phyloP scores from a whole-genome alignment of 371 early-diverging fungal genomes.

The Mucor mucedo region DNA sequence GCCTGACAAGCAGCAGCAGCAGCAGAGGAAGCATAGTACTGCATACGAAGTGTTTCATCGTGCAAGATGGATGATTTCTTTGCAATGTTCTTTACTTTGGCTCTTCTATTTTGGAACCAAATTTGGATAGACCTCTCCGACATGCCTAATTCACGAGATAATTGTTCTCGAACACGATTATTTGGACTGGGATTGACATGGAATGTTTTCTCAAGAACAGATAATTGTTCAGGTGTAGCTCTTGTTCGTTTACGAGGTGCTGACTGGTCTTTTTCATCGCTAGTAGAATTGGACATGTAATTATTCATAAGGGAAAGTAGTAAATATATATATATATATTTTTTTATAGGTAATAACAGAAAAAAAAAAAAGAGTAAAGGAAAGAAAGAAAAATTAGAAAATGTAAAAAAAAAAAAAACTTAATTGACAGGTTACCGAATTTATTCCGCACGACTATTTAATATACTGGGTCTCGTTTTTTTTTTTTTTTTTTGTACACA shows the following conservation, averaged over 20 bases:
- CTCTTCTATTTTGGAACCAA: conserved; percentile 98
- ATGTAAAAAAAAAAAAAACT: conserved; percentile 9
- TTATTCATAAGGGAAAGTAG: not conserved
- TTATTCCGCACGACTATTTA: conserved; percentile 9
- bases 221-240: conserved; percentile 70
- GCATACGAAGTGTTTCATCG: conserved; percentile 45
- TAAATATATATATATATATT: conserved; percentile 1
- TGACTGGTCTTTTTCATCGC: not conserved
- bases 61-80: conserved; percentile 52
- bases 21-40: conserved; percentile 34
- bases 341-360: not conserved
- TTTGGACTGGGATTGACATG: conserved; percentile 69
- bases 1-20: conserved; percentile 37
- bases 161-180: conserved; percentile 75
- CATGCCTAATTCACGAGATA: conserved; percentile 86
- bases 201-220: conserved; percentile 71
- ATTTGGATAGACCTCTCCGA: conserved; percentile 91
- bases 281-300: not conserved
- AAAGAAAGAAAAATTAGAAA: conserved; percentile 2
- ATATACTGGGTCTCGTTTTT: not conserved
- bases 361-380: not conserved
- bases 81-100: conserved; percentile 78
- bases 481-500: not conserved
- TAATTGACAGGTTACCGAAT: conserved; percentile 33
- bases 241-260: conserved; percentile 61